A percentile compares a stretch with the other conserved stretches of the same genome.
Evolutionary conservation across 768 basidiomycete genomes (phyloP).

Genomic region (Suillus tomentosus): DNA sequence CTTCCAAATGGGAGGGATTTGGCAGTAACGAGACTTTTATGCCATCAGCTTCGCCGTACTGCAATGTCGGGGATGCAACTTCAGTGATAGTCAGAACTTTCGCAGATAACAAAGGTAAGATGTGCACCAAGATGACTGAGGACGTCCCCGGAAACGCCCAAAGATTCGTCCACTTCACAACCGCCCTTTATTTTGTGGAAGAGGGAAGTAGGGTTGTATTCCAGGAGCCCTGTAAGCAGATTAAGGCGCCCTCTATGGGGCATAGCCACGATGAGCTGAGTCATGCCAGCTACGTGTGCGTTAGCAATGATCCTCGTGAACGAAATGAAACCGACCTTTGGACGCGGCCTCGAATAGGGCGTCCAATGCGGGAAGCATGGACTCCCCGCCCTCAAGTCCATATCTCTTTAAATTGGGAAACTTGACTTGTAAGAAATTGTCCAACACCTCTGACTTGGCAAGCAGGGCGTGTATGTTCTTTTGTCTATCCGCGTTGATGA

Average conservation of each 20-base stretch:
- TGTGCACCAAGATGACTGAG: slow-evolving; percentile 76
- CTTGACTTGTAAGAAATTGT: slow-evolving; percentile 82
- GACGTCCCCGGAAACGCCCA: slow-evolving; percentile 79
- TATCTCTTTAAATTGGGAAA: slow-evolving; percentile 90
- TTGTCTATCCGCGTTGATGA: slow-evolving; percentile 41
- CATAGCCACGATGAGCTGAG: slow-evolving; percentile 80
- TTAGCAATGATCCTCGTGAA: background rate
- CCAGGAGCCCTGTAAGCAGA: slow-evolving; percentile 75
- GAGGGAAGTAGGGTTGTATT: slow-evolving; percentile 64
- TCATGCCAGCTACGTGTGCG: slow-evolving; percentile 53
- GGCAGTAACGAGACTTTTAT: slow-evolving; percentile 79
- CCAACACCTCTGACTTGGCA: slow-evolving; percentile 76
- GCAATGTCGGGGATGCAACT: slow-evolving; percentile 68
- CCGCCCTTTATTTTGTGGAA: slow-evolving; percentile 90
- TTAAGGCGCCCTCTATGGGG: slow-evolving; percentile 89
- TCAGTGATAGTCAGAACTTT: background rate
- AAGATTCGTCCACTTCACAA: slow-evolving; percentile 64
- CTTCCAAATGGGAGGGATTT: slow-evolving; percentile 87
- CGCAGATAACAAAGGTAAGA: slow-evolving; percentile 9
- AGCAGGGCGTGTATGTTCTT: slow-evolving; percentile 68
- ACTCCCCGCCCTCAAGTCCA: slow-evolving; percentile 91
- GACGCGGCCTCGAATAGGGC: slow-evolving; percentile 70
- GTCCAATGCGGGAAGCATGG: slow-evolving; percentile 89
- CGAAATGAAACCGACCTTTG: slow-evolving; percentile 40
- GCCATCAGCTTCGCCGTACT: slow-evolving; percentile 51